Evolutionary conservation across 345 rosid genomes (phyloP), one percentile per base, ranked within the genome.

Genomic region (Cardamine chenopodiifolia): DNA sequence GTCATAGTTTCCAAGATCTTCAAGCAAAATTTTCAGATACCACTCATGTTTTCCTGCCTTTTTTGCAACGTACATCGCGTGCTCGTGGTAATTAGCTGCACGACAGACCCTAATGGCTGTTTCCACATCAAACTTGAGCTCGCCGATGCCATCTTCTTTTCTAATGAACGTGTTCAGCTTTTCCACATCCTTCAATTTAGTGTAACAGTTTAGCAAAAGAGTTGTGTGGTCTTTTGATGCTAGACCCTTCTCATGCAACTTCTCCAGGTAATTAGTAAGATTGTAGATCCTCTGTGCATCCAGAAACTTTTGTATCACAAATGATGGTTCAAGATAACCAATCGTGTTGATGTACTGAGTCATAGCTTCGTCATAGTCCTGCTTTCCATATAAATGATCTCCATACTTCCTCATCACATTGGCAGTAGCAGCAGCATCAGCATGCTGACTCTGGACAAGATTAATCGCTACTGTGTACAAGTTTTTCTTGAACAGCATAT

Each of bases 151-250:
- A 74, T 90, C 99, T 79, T 95, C 99, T 35, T 92, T 86, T 80
- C 90, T 95, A 71, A 95, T 83, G 83, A 95, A 95, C n/a, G 87
- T 79, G 74, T 92, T 88, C 70, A 92, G 83, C 86, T 92, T 95
- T 57, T 90, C 98, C 57, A 95, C 97, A 78, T 92, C 99, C 78
- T 95, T 95, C 83, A 95, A 74, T 78, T 92, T 95, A 53, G 99
- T 95, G 74, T 92, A 95, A 81, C 99, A 92, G 81, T 95, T 92
- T 78, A 95, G 82, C 80, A 95, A 87, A 79, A 92, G 91, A 32
- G 99, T 95, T 1, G 99, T 95, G 79, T 95, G 99, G 83, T 95
- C 97, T 81, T 95, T 95, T n/a, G 97, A 95, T 80, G 98, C 97
- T 77, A 95, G 83, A 29, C 99, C 98, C 75, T 95, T 95, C 88